A percentile compares a stretch with the other conserved stretches of the same genome.
These are phyloP conservation scores for Verticillium isaacii DNA, from an alignment of 2,329 filamentous ascomycete genomes.

Conservation along the genomic window DNA sequence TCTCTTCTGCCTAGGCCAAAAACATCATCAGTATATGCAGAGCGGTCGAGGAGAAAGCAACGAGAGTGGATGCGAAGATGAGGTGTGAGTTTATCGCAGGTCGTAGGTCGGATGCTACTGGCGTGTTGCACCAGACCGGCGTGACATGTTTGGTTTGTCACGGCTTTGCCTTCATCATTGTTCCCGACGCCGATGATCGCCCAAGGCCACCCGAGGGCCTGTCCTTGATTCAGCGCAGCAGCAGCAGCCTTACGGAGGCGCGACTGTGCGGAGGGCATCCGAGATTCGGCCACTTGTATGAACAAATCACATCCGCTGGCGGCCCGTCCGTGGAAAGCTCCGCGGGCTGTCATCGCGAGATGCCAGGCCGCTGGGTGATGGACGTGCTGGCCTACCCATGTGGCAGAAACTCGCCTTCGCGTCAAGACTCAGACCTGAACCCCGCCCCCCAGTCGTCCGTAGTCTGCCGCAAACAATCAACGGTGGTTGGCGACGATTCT, in stretches of 20 bases:
- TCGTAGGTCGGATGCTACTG: neutral
- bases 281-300: neutral
- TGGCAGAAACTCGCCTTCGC: neutral
- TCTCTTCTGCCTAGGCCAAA: neutral
- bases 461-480: neutral
- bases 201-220: neutral
- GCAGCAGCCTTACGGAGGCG: neutral
- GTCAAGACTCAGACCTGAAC: neutral
- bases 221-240: neutral
- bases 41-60: neutral
- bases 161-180: neutral
- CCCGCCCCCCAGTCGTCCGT: neutral
- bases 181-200: neutral
- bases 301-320: no score
- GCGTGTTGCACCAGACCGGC: neutral
- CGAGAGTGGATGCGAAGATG: neutral
- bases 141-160: neutral
- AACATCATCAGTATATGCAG: neutral
- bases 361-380: neutral
- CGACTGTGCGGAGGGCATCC: neutral
- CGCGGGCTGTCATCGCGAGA: neutral
- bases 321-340: no score
- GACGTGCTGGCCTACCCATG: neutral
- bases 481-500: neutral
- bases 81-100: neutral